Conservation (phyloP, 495 filamentous ascomycete species). For the Aspergillus steynii region DNA sequence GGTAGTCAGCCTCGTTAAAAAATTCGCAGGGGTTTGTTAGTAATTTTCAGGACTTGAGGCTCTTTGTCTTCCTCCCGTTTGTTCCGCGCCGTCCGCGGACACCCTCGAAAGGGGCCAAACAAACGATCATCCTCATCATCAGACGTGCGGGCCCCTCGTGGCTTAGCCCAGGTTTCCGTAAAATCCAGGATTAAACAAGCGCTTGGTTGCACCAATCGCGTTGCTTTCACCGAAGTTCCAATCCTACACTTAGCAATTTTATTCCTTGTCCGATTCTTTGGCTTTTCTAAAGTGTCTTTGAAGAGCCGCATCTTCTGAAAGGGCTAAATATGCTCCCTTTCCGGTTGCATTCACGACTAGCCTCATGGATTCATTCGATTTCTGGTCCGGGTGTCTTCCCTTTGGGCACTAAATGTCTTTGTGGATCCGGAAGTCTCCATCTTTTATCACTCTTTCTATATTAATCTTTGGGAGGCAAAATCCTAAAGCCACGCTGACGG, state of each 20-base stretch:
- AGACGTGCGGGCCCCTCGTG: neutral
- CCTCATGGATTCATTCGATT: neutral
- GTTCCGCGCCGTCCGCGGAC: neutral
- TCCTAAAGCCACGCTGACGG: too few relatives aligned
- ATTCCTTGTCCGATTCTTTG: neutral
- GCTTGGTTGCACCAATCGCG: neutral
- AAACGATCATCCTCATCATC: neutral
- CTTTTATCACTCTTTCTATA: too few relatives aligned
- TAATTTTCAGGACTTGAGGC: neutral
- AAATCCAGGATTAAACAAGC: too few relatives aligned
- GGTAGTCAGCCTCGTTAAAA: too few relatives aligned
- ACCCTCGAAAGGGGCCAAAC: neutral
- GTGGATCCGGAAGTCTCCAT: too few relatives aligned
- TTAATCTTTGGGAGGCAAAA: too few relatives aligned
- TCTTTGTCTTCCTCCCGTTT: neutral
- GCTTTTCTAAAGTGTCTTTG: too few relatives aligned
- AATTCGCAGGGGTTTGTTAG: too few relatives aligned
- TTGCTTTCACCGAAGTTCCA: neutral
- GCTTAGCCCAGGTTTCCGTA: neutral
- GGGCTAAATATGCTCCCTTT: neutral
- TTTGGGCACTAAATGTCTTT: too few relatives aligned
- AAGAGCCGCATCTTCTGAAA: neutral
- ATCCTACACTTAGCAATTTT: neutral
- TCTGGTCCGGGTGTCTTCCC: neutral
- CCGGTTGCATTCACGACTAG: too few relatives aligned